Base-by-base conservation (phyloP, 805 yeast genomes). In the Monosporozyma servazzii region DNA sequence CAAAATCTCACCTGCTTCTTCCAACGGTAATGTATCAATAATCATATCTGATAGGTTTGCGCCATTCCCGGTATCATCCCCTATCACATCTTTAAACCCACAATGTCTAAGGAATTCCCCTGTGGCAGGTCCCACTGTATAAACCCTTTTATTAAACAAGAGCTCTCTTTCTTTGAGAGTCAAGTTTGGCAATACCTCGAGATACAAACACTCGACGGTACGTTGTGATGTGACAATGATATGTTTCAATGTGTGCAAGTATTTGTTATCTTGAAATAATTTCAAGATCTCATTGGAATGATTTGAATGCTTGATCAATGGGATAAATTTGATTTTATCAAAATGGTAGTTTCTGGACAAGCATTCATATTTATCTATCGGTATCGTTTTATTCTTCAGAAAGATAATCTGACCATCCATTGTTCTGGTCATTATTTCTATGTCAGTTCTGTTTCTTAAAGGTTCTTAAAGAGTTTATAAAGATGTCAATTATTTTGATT, bases 91-190 rank as follows among this genome's bases (percentile, higher is more conserved):
- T 1, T 51, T 61, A 62, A 89, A 91, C 0, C 96, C 96, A 30
- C 80, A 65, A 6, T 72, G 70, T 2, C 63, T 53, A 11, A 91
- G 65, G 17, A 84, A 79, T 15, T 71, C 70, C 18, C 76, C 77
- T 0, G 98, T 91, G 0, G 96, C 89, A 1, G 96, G 96, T 0
- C 98, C 98, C 5, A 91, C 96, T 0, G 96, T 88, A 61, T 82
- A 91, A 0, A 84, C 83, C 0, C 82, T 78, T 58, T 80, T 81
- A 3, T 56, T 50, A 6, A 78, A 62, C 0, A 82, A 69, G 0
- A 47, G 50, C 7, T 63, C 57, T 18, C 45, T 54, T 17, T 45
- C 51, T 1, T 47, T 58, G 0, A 43, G 46, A 2, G 59, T 18
- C 11, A 69, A 52, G 0, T 43, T 33, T 8, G 68, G 59, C 1